A percentile compares a stretch with the other conserved stretches of the same genome.
phyloP scores from a whole-genome alignment of 2,329 filamentous ascomycete genomes.

The Penicillium sp. region DNA sequence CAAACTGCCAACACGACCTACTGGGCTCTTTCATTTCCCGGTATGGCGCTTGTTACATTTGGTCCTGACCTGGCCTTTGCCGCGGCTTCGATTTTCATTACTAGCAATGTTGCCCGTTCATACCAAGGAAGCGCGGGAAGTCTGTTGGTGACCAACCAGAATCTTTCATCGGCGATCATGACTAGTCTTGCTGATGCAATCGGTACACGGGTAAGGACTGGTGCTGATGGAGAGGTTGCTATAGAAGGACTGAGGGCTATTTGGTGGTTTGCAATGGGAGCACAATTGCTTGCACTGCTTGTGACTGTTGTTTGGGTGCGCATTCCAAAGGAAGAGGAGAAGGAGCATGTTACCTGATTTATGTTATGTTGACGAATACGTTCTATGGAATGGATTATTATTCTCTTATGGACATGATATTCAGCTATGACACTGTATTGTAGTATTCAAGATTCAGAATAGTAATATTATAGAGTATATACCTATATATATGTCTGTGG shows the following conservation, averaged over 20 bases:
- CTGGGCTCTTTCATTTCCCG: constrained; percentile 49
- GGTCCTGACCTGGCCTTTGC: constrained; percentile 51
- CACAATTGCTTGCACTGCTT: constrained; percentile 36
- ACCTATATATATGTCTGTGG: too few species aligned
- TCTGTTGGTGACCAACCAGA: constrained; percentile 50
- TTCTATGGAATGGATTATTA: too few species aligned
- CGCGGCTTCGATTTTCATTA: constrained; percentile 52
- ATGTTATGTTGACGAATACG: too few species aligned
- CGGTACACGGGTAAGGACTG: constrained; percentile 28
- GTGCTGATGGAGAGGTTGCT: constrained; percentile 24
- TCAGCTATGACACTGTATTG: too few species aligned
- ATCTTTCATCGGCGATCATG: constrained; percentile 46
- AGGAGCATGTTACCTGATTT: constrained; percentile 31
- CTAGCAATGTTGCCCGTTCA: constrained; percentile 46
- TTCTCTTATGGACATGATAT: too few species aligned
- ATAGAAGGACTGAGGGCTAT: constrained; percentile 41
- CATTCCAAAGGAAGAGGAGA: constrained; percentile 44
- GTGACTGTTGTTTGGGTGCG: constrained; percentile 42
- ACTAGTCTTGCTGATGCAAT: constrained; percentile 40
- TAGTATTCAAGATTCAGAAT: too few species aligned
- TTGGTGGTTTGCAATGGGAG: constrained; percentile 43
- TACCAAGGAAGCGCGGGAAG: constrained; percentile 51
- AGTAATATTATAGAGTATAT: too few species aligned
- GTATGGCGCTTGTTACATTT: constrained; percentile 48
- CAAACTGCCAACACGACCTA: constrained; percentile 45